phyloP scores from a whole-genome alignment of 2,329 filamentous ascomycete species.

The Monosporascus ibericus region DNA sequence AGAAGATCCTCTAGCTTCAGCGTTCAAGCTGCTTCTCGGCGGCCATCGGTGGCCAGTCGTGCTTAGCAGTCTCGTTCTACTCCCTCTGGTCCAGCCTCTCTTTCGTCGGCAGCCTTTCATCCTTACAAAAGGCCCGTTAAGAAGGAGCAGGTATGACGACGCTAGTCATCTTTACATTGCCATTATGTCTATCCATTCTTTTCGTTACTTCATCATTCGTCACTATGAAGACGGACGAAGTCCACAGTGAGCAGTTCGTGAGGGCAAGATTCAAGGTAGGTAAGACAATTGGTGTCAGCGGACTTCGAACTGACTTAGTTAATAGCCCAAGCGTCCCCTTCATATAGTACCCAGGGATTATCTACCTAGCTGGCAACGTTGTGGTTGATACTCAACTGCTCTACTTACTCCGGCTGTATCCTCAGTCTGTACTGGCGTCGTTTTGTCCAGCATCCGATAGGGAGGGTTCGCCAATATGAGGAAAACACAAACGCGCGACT shows the following conservation, averaged over 20 bases:
- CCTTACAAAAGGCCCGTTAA: background rate
- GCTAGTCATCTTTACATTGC: background rate
- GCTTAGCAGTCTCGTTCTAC: conserved; percentile 27
- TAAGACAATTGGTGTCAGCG: background rate
- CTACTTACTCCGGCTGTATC: background rate
- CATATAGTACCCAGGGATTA: background rate
- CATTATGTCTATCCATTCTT: too few species aligned
- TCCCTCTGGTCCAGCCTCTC: background rate
- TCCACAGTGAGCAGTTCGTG: background rate
- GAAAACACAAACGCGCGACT: too few species aligned
- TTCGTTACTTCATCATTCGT: too few species aligned
- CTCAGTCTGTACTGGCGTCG: background rate
- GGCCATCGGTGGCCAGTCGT: conserved; percentile 41
- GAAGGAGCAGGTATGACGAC: background rate
- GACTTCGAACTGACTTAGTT: background rate
- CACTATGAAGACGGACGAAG: too few species aligned
- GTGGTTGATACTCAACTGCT: background rate
- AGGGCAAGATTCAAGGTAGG: background rate
- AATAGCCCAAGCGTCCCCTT: background rate
- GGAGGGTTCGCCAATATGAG: too few species aligned
- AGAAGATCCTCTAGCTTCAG: conserved; percentile 42
- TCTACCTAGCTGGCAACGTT: background rate
- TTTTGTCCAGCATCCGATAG: background rate
- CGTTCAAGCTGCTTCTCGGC: conserved; percentile 35
- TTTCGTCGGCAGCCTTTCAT: background rate